These are phyloP conservation scores for Globisporangium sylvaticum DNA, from an alignment of 352 stramenopile genomes.

Conservation along the genomic window DNA sequence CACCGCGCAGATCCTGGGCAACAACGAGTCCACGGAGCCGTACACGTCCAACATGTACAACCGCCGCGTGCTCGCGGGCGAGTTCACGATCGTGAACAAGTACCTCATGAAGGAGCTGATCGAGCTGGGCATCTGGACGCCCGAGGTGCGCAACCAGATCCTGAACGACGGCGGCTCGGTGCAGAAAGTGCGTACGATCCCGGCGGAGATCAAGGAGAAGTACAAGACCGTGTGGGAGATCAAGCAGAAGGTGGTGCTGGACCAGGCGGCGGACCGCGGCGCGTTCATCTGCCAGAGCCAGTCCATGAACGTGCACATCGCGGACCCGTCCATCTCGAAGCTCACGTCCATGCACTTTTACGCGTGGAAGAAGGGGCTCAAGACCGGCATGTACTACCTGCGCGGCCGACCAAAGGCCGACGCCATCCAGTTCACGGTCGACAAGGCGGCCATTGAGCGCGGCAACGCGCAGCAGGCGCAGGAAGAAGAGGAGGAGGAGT, in stretches of 20 bases:
- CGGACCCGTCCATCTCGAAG: conserved; percentile 96
- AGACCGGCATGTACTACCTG: conserved; percentile 99
- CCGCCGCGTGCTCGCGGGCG: conserved; percentile 95
- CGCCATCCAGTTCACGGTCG: conserved; percentile 99
- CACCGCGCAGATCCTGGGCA: conserved; percentile 98
- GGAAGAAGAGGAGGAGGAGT: conserved; percentile 72
- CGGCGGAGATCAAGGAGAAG: conserved; percentile 88
- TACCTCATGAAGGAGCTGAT: conserved; percentile 98
- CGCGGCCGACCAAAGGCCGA: conserved; percentile 97
- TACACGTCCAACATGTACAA: conserved; percentile 99
- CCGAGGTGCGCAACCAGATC: conserved; percentile 97
- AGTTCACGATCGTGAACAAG: conserved; percentile 99
- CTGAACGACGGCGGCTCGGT: conserved; percentile 96
- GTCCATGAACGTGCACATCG: conserved; percentile 99
- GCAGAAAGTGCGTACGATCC: conserved; percentile 88
- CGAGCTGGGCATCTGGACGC: conserved; percentile 94
- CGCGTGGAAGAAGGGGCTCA: conserved; percentile 99
- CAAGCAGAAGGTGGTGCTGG: conserved; percentile 96
- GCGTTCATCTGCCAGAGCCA: conserved; percentile 98
- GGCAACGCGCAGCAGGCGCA: conserved; percentile 17
- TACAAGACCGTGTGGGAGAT: conserved; percentile 99
- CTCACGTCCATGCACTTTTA: conserved; percentile 99
- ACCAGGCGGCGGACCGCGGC: conserved; percentile 97
- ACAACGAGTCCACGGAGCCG: conserved; percentile 99
- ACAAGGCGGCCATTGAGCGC: conserved; percentile 89